Percentiles rank a stretch among this genome's conserved stretches.
Conservation (phyloP, 1,284 basidiomycete genomes). For the Clitocybe nebularis region DNA sequence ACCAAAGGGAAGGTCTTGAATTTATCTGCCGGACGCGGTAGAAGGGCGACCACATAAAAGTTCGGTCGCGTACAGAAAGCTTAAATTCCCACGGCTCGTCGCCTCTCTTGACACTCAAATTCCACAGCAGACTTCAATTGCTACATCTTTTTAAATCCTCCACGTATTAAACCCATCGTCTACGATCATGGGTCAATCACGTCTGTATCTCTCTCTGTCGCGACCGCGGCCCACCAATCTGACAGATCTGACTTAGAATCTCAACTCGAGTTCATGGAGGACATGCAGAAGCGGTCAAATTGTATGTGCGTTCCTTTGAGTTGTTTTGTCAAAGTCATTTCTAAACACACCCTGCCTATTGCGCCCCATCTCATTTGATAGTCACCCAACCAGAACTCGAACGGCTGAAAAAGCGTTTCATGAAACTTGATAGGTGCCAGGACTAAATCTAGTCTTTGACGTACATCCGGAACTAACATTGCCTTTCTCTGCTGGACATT, state of each 20-base stretch:
- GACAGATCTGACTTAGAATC: slow-evolving; percentile 51
- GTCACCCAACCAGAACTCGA: slow-evolving; percentile 92
- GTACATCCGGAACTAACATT: no score
- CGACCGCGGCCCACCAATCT: neutral
- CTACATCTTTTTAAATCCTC: no score
- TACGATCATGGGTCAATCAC: slow-evolving; percentile 65
- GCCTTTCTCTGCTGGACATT: no score
- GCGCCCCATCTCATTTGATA: slow-evolving; percentile 37
- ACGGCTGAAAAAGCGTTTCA: slow-evolving; percentile 96
- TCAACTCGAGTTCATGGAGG: slow-evolving; percentile 90
- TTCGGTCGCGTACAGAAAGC: no score
- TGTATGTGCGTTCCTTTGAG: slow-evolving; percentile 52
- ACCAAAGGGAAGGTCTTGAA: no score
- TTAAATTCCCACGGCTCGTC: no score
- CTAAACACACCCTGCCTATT: no score
- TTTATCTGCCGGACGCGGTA: no score
- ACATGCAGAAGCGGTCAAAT: slow-evolving; percentile 91
- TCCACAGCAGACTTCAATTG: no score
- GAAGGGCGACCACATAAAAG: no score
- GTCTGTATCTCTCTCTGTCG: slow-evolving; percentile 38
- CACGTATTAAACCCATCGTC: neutral
- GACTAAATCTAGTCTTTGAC: slow-evolving; percentile 15
- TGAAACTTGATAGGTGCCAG: slow-evolving; percentile 99
- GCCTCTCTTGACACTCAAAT: no score
- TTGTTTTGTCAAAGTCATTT: no score